Base-by-base conservation (phyloP, 805 yeast genomes). In the Wickerhamiella spandovensis region DNA sequence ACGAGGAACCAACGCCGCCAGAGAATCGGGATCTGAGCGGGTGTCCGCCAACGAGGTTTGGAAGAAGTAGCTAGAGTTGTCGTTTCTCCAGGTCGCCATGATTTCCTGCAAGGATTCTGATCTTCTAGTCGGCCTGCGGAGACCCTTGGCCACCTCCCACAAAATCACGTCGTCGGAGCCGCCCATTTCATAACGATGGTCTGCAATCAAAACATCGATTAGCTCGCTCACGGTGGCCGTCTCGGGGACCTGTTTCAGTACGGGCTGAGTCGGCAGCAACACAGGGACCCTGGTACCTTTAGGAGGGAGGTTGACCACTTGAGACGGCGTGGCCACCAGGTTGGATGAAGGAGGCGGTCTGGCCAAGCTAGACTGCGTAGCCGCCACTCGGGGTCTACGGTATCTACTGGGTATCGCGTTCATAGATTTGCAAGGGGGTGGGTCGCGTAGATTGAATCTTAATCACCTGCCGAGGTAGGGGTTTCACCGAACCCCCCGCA, bases 1-100 rank as follows among this genome's bases (percentile, higher is more conserved):
- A 6, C 67, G 57, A 5, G 67, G 66, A 23, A 54, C 58, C 17
- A 64, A 52, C n/a, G 59, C 59, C 28, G 67, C 67, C 8, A 62
- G 52, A 30, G 65, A 61, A 28, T 47, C 53, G 28, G 49, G 52
- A 46, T 62, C 64, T 28, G 58, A 47, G 22, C 57, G 54, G 38
- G 55, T 43, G 18, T 28, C 28, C 4, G 56, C 47, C 22, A 60
- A 47, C 23, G 60, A 47, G 2, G 59, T 54, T 28, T 59, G 55
- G 32, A 56, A 49, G 21, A 63, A 48, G 38, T 44, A 49, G n/a
- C 48, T 28, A 7, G 47, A 30, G 30, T 24, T 18, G 20, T 28
- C 44, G 18, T 32, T 25, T 30, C 54, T 54, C 62, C 62, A 59
- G 15, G 57, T 54, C 38, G 46, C 46, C 18, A 51, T 49, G 15